Evolutionary conservation across 352 stramenopile species (phyloP).

Genomic region (Globisporangium parvum): DNA sequence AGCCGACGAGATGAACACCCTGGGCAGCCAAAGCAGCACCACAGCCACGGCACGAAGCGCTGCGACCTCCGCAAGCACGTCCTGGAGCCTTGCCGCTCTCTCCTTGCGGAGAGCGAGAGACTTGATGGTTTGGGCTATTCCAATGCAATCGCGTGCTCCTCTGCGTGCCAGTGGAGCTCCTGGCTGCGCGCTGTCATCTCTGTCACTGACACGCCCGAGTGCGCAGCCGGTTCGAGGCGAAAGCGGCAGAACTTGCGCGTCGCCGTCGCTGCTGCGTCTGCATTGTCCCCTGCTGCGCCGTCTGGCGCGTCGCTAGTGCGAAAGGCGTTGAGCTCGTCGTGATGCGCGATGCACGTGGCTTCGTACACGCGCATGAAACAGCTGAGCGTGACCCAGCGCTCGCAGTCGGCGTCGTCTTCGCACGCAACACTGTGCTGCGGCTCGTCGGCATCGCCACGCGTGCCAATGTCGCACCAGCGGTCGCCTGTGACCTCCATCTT

Average conservation of each 20-base stretch:
- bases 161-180: conserved; percentile 16
- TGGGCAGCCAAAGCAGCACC: no score
- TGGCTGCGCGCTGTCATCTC: conserved; percentile 20
- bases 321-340: conserved; percentile 6
- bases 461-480: conserved; percentile 60
- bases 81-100: no score
- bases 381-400: conserved; percentile 30
- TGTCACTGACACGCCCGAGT: conserved; percentile 20
- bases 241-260: conserved; percentile 27
- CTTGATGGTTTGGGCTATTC: no score
- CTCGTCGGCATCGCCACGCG: conserved; percentile 9
- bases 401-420: conserved; percentile 15
- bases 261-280: background rate
- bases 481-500: conserved; percentile 46
- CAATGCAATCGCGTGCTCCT: conserved; percentile 8
- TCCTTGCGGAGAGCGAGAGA: no score
- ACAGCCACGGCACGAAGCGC: no score
- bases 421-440: background rate
- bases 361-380: conserved; percentile 68
- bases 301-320: background rate
- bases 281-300: conserved; percentile 1
- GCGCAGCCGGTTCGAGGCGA: conserved; percentile 18
- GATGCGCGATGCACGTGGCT: conserved; percentile 27
- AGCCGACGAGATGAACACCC: no score
- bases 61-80: no score